phyloP scores from a whole-genome alignment of 768 basidiomycete species.

The Dentipellis sp. region DNA sequence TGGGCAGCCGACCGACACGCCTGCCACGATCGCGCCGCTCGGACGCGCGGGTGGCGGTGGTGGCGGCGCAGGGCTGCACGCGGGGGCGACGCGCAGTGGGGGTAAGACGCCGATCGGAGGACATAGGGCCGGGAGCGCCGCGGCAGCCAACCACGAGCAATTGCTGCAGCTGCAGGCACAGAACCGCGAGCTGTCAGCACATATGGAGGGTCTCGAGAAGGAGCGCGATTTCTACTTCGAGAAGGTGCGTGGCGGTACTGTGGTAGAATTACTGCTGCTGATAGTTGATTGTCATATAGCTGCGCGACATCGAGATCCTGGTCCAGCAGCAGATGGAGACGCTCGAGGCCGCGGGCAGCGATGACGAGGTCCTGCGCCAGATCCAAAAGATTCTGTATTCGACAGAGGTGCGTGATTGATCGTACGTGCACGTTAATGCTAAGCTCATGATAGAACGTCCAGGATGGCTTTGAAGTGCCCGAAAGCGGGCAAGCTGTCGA shows the following conservation, averaged over 20 bases:
- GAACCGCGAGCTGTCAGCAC: constrained; percentile 69
- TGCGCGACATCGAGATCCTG: constrained; percentile 93
- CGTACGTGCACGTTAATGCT: background rate
- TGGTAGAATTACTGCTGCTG: background rate
- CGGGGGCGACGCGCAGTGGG: constrained; percentile 37
- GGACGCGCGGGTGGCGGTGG: constrained; percentile 25
- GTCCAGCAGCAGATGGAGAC: constrained; percentile 72
- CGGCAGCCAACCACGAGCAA: constrained; percentile 58
- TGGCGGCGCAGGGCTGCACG: constrained; percentile 23
- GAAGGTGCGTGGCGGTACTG: constrained; percentile 50
- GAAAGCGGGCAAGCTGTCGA: constrained; percentile 46
- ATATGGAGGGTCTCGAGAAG: constrained; percentile 90
- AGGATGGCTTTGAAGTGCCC: constrained; percentile 95
- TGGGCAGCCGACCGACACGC: constrained; percentile 67
- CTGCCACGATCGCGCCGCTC: constrained; percentile 71
- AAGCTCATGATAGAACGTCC: constrained; percentile 9
- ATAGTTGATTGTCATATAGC: constrained; percentile 33
- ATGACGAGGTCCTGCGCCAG: constrained; percentile 54
- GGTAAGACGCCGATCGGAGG: constrained; percentile 70
- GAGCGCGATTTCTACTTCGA: constrained; percentile 98
- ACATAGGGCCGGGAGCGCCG: constrained; percentile 43
- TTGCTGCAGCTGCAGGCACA: constrained; percentile 64
- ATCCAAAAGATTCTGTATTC: constrained; percentile 93
- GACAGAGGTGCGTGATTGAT: constrained; percentile 62
- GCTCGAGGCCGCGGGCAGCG: constrained; percentile 45